Evolutionary conservation across 306 rosid species (phyloP).

Genomic region (Pueraria montana): DNA sequence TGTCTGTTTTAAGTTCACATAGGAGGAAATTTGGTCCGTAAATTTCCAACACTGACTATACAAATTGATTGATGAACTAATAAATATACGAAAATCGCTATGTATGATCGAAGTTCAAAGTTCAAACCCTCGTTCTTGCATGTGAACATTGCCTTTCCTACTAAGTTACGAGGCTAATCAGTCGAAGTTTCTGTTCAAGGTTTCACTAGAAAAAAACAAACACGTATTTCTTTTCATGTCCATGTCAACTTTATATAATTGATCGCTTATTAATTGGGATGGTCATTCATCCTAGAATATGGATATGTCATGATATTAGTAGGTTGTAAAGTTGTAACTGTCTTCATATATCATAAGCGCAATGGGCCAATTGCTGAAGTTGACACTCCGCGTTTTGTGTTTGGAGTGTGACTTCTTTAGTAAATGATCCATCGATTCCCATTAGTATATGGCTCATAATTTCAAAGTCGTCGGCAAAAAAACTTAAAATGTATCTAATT

Average conservation of each 20-base stretch:
- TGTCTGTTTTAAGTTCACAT: too few species aligned
- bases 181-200: not conserved
- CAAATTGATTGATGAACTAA: too few species aligned
- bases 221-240: not conserved
- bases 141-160: not conserved
- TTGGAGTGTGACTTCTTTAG: not conserved
- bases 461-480: not conserved
- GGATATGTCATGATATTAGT: constrained; percentile 14
- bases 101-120: too few species aligned
- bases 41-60: too few species aligned
- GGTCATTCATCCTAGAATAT: not conserved
- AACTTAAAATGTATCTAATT: not conserved
- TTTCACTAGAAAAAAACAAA: not conserved
- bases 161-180: not conserved
- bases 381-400: constrained; percentile 3
- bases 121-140: not conserved
- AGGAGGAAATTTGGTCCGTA: too few species aligned
- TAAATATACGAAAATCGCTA: too few species aligned
- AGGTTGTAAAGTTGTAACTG: not conserved
- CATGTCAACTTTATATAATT: not conserved
- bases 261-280: not conserved
- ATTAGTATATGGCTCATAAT: not conserved
- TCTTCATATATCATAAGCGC: not conserved
- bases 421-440: not conserved
- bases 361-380: not conserved